Evolutionary conservation across 306 rosid genomes (phyloP).

Genomic region (Fagus crenata): DNA sequence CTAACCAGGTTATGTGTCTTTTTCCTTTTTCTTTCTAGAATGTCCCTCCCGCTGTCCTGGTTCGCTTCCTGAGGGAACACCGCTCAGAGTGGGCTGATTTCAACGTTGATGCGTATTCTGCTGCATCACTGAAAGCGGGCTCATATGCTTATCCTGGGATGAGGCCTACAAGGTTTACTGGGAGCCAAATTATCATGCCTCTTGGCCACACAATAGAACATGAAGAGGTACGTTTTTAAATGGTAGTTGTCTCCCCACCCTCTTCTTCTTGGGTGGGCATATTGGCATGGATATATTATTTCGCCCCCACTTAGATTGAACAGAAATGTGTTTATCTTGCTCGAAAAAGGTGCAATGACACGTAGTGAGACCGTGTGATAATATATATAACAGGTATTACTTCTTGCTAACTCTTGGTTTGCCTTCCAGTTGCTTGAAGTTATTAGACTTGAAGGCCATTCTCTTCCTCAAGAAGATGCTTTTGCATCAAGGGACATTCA

Average conservation of each 20-base stretch:
- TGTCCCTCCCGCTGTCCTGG: slow-evolving; percentile 86
- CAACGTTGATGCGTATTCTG: slow-evolving; percentile 88
- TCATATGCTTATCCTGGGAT: slow-evolving; percentile 81
- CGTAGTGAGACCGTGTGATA: neutral
- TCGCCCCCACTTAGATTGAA: neutral
- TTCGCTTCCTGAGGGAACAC: slow-evolving; percentile 94
- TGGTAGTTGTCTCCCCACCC: neutral
- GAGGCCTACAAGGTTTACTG: slow-evolving; percentile 92
- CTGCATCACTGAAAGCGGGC: slow-evolving; percentile 78
- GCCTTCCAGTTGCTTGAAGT: slow-evolving; percentile 80
- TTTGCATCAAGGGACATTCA: slow-evolving; percentile 88
- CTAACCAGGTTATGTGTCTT: neutral
- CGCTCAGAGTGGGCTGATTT: slow-evolving; percentile 99
- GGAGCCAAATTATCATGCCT: slow-evolving; percentile 96
- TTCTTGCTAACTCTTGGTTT: slow-evolving; percentile 15
- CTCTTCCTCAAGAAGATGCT: slow-evolving; percentile 82
- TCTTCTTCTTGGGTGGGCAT: neutral
- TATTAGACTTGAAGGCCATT: slow-evolving; percentile 91
- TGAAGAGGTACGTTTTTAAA: slow-evolving; percentile 62
- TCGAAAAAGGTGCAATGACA: neutral
- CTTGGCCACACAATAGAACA: slow-evolving; percentile 95
- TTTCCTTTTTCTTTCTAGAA: slow-evolving; percentile 53
- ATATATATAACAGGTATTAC: neutral
- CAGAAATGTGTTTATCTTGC: neutral
- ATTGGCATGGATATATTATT: neutral